Percentiles rank a stretch among this genome's conserved stretches.
These are phyloP conservation scores for Castanopsis chinensis DNA, from an alignment of 306 rosid species.

Conservation along the genomic window DNA sequence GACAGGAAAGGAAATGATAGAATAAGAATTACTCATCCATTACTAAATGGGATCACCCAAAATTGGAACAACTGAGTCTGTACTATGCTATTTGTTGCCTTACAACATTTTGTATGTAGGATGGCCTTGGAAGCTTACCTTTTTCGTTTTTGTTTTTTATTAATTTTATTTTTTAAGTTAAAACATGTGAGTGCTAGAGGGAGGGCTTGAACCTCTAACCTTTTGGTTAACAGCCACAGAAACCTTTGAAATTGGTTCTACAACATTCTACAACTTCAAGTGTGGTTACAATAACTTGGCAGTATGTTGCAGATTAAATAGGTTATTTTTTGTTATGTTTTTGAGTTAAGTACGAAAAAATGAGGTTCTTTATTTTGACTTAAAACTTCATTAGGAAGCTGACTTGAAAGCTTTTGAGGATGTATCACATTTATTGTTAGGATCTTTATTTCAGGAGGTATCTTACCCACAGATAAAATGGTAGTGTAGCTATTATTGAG, in stretches of 20 bases:
- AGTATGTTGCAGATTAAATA: neutral
- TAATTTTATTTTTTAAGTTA: no score
- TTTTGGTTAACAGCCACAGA: no score
- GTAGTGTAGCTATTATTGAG: neutral
- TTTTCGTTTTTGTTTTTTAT: no score
- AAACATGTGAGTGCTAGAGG: no score
- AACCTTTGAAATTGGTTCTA: neutral
- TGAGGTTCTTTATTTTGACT: neutral
- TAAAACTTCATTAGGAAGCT: neutral
- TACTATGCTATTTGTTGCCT: neutral
- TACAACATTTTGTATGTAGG: neutral
- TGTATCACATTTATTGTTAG: neutral
- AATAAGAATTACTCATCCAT: neutral
- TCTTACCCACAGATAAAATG: neutral
- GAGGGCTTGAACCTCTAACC: no score
- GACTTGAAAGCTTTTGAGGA: neutral
- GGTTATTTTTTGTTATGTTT: neutral
- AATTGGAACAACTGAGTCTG: neutral
- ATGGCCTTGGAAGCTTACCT: neutral
- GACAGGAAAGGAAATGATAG: neutral
- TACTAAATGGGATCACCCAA: neutral
- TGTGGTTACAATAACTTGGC: neutral
- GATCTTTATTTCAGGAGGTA: neutral
- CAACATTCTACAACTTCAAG: neutral
- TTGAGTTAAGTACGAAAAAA: neutral